phyloP scores from a whole-genome alignment of 495 filamentous ascomycete species.

The Aspergillus coremiiformis region DNA sequence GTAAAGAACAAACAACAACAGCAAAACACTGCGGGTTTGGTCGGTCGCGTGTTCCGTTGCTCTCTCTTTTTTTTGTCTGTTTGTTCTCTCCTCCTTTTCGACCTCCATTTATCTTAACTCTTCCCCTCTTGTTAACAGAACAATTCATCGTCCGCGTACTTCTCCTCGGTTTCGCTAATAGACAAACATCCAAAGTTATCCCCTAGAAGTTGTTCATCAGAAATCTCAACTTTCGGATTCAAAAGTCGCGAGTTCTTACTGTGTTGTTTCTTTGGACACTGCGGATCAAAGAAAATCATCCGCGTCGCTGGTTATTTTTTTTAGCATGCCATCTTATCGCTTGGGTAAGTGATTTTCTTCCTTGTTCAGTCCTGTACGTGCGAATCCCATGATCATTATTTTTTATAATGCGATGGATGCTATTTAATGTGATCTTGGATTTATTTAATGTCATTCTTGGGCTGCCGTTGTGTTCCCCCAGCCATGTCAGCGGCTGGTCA shows the following conservation, averaged over 20 bases:
- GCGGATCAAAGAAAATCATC: background rate
- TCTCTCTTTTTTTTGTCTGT: conserved; percentile 1
- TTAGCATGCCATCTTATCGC: conserved; percentile 15
- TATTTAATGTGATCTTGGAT: background rate
- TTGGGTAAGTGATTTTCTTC: conserved; percentile 11
- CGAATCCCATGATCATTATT: background rate
- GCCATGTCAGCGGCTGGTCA: background rate
- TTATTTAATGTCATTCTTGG: background rate
- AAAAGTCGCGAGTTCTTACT: background rate
- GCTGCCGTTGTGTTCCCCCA: background rate
- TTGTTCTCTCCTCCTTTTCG: background rate
- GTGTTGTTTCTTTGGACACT: too few relatives aligned
- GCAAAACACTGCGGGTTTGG: conserved; percentile 16
- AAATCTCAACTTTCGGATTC: background rate
- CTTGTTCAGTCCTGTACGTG: background rate
- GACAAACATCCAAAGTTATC: background rate
- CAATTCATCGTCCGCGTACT: background rate
- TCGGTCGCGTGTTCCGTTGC: conserved; percentile 16
- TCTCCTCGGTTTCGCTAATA: background rate
- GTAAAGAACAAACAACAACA: background rate
- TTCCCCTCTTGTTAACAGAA: background rate
- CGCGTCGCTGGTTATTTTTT: background rate
- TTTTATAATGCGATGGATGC: background rate
- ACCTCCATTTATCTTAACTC: background rate
- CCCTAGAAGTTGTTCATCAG: background rate